Conservation (phyloP, 1,284 basidiomycete species). For the Fomitopsis betulina region DNA sequence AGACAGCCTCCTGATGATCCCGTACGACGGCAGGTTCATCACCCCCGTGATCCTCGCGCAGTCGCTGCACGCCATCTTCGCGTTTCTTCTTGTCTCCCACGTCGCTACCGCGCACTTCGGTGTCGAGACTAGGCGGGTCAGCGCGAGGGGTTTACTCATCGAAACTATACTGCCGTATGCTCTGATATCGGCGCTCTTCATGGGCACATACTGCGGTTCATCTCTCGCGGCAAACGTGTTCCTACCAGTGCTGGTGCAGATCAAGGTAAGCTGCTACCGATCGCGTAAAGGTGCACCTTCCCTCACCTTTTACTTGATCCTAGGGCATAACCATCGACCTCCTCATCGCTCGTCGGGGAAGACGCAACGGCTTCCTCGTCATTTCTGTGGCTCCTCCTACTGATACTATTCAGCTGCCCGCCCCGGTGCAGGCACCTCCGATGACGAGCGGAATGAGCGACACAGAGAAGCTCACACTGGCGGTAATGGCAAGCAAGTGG, state of each 20-base stretch:
- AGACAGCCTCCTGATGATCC: conserved; percentile 17
- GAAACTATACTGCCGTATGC: conserved; percentile 9
- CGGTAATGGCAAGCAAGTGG: background rate
- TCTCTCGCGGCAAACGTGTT: conserved; percentile 6
- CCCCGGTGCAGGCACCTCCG: background rate
- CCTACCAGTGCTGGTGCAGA: conserved; percentile 6
- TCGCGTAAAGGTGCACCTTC: background rate
- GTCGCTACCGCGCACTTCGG: conserved; percentile 2
- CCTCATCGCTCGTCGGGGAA: background rate
- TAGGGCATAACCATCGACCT: background rate
- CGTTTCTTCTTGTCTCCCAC: conserved; percentile 3
- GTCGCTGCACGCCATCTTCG: conserved; percentile 14
- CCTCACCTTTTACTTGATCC: background rate
- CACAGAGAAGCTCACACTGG: background rate
- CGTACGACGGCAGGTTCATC: conserved; percentile 16
- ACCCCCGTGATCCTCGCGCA: conserved; percentile 32
- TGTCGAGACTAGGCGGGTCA: background rate
- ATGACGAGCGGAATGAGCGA: background rate
- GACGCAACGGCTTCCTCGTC: background rate
- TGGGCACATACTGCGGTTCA: conserved; percentile 1
- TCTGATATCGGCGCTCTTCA: conserved; percentile 5
- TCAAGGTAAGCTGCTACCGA: background rate
- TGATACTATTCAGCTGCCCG: background rate
- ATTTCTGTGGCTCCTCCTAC: background rate
- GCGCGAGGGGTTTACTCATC: conserved; percentile 2